These are phyloP conservation scores for Cyclotella sp. DNA, from an alignment of 108 stramenopile species.

Conservation along the genomic window DNA sequence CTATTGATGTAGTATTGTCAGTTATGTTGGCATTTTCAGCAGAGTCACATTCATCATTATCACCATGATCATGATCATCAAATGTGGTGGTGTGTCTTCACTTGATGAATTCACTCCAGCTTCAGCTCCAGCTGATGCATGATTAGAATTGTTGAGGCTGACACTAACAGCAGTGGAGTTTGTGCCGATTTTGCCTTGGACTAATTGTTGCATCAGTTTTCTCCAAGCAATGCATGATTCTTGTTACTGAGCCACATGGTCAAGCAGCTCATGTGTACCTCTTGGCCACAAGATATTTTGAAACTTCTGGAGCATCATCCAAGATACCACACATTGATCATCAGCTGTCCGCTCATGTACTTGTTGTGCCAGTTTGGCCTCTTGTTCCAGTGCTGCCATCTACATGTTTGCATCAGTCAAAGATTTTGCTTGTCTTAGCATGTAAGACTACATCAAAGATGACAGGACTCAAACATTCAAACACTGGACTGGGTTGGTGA, in stretches of 20 bases:
- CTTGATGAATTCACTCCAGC: background rate
- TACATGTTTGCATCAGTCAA: background rate
- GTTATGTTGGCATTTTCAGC: background rate
- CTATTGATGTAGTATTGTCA: background rate
- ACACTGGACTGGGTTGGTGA: no score
- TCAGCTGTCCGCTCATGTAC: background rate
- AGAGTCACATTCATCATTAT: background rate
- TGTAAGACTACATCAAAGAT: background rate
- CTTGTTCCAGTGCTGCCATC: background rate
- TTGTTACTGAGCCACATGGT: background rate
- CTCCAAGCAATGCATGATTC: background rate
- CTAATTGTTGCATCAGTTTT: background rate
- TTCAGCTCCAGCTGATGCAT: background rate
- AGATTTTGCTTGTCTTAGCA: background rate
- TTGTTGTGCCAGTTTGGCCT: background rate
- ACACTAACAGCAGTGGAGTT: background rate
- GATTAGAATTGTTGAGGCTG: background rate
- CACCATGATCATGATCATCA: background rate
- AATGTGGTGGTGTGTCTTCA: background rate
- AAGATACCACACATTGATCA: background rate
- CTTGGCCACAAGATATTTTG: background rate
- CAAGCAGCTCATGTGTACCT: background rate
- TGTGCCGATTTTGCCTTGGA: background rate
- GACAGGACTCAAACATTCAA: background rate
- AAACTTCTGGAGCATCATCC: background rate